These are phyloP conservation scores for Vaccinium macrocarpon DNA, from an alignment of 148 eudicot genomes.

Conservation along the genomic window DNA sequence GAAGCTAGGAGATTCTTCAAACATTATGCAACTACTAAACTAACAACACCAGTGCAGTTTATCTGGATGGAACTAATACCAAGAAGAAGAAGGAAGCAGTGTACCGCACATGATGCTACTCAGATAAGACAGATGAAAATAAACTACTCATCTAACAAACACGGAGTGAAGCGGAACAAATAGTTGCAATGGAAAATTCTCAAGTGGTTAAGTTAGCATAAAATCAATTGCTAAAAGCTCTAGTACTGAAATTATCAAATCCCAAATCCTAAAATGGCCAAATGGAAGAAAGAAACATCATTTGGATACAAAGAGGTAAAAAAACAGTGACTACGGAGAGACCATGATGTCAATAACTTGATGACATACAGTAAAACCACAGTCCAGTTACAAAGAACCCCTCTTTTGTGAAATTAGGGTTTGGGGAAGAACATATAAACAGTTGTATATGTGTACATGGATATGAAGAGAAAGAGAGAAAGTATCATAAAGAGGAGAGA, in stretches of 20 bases:
- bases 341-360: no score
- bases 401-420: neutral
- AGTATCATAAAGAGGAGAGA: neutral
- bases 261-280: neutral
- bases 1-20: neutral
- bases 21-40: neutral
- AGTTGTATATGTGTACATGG: neutral
- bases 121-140: neutral
- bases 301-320: neutral
- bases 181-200: neutral
- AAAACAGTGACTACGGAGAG: neutral
- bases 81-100: neutral
- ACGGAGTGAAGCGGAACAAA: neutral
- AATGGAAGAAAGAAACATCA: neutral
- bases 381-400: neutral
- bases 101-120: neutral
- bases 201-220: neutral
- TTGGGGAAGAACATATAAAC: neutral
- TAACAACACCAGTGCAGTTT: neutral
- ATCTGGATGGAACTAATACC: neutral
- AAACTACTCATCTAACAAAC: neutral
- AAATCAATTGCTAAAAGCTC: neutral
- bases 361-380: neutral
- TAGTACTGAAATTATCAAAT: neutral
- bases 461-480: neutral